phyloP scores from a whole-genome alignment of 805 yeast species.

The Saturnispora quitensis region DNA sequence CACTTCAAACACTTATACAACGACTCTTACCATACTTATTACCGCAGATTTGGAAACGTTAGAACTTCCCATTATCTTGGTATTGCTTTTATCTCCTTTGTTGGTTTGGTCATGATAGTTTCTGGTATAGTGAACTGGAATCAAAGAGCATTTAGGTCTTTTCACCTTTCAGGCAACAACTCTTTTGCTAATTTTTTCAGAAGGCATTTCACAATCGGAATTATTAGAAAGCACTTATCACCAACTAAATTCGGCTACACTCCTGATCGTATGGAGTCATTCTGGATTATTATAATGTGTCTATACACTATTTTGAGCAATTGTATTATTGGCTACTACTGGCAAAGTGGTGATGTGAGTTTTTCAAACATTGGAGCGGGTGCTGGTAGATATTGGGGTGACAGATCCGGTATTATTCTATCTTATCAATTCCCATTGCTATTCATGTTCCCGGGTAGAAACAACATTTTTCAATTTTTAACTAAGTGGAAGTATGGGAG shows the following conservation, averaged over 20 bases:
- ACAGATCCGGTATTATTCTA: conserved; percentile 44
- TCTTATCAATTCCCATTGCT: conserved; percentile 43
- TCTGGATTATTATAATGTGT: conserved; percentile 34
- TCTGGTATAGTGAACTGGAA: conserved; percentile 36
- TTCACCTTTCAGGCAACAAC: conserved; percentile 26
- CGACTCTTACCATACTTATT: conserved; percentile 19
- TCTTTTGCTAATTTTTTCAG: conserved; percentile 23
- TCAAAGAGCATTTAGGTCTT: conserved; percentile 30
- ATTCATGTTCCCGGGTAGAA: conserved; percentile 52
- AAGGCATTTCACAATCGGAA: conserved; percentile 19
- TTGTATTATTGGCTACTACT: conserved; percentile 19
- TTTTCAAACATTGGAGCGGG: conserved; percentile 17
- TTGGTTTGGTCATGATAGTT: conserved; percentile 37
- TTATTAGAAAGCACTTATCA: conserved; percentile 19
- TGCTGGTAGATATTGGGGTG: conserved; percentile 32
- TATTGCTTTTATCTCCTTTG: conserved; percentile 37
- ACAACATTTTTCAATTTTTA: conserved; percentile 49
- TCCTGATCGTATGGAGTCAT: conserved; percentile 46
- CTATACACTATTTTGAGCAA: conserved; percentile 16
- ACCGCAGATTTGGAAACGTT: conserved; percentile 27
- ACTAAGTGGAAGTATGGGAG: conserved; percentile 51
- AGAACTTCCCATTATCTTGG: conserved; percentile 39
- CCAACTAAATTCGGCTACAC: conserved; percentile 24
- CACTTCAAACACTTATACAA: conserved; percentile 18
- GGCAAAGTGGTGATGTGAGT: conserved; percentile 17